These are phyloP conservation scores for Agaricus blazei DNA, from an alignment of 768 basidiomycete genomes.

Conservation along the genomic window DNA sequence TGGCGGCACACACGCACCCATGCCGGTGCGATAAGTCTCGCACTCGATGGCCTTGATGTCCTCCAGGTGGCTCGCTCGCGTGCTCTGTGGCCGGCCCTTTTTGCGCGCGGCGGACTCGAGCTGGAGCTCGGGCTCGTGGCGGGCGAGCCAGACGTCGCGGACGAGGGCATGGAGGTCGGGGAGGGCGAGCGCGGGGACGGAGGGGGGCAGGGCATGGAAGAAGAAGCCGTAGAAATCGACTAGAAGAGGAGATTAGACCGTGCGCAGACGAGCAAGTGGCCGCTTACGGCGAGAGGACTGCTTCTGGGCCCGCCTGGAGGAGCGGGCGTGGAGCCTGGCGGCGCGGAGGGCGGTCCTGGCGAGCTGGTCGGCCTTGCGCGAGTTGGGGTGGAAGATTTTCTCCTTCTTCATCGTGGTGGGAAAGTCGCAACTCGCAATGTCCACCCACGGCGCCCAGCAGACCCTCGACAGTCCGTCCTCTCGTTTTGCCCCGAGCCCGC, in stretches of 20 bases:
- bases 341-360: constrained; percentile 64
- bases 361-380: constrained; percentile 78
- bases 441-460: constrained; percentile 59
- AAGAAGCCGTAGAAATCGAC: constrained; percentile 76
- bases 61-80: constrained; percentile 61
- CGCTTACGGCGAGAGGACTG: constrained; percentile 47
- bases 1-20: constrained; percentile 47
- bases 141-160: constrained; percentile 65
- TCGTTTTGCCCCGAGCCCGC: background rate
- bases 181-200: constrained; percentile 51
- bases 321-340: constrained; percentile 53
- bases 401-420: constrained; percentile 55
- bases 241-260: constrained; percentile 18
- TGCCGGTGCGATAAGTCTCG: constrained; percentile 74
- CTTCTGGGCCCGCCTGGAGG: constrained; percentile 53
- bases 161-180: constrained; percentile 64
- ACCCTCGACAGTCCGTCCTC: constrained; percentile 60
- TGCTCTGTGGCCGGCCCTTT: constrained; percentile 73
- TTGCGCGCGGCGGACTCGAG: constrained; percentile 56
- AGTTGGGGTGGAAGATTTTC: constrained; percentile 79
- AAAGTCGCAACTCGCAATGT: constrained; percentile 25
- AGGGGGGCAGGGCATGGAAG: constrained; percentile 57
- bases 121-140: constrained; percentile 62
- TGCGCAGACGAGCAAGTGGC: background rate
- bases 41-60: constrained; percentile 63